Conservation (phyloP, 1,284 basidiomycete genomes). For the Leccinum fuscescens region DNA sequence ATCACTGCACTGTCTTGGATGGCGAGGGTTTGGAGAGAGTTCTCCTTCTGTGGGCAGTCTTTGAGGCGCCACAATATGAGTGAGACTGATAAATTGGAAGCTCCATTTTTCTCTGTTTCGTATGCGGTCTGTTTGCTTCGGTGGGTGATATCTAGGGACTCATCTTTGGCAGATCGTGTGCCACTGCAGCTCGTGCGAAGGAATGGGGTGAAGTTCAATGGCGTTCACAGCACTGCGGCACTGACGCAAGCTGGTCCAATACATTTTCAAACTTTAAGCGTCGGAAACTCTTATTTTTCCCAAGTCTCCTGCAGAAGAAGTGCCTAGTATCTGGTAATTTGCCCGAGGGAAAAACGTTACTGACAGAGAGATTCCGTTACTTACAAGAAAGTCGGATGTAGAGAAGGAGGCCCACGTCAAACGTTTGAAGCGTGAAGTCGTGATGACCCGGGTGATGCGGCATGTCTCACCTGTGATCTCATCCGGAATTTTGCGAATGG, state of each 20-base stretch:
- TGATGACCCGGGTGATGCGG: neutral
- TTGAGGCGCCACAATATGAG: constrained; percentile 7
- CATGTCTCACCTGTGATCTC: constrained; percentile 15
- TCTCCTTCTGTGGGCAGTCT: neutral
- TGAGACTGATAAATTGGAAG: constrained; percentile 8
- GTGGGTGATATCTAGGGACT: neutral
- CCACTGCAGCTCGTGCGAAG: neutral
- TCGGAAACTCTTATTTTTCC: neutral
- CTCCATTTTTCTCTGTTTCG: neutral
- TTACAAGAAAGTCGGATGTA: constrained; percentile 6
- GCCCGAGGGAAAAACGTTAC: neutral
- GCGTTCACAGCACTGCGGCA: constrained; percentile 1
- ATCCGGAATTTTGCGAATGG: neutral
- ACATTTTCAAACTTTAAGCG: constrained; percentile 1
- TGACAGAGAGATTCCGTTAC: neutral
- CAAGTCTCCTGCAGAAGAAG: neutral
- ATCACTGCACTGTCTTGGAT: constrained; percentile 3
- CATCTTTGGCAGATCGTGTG: neutral
- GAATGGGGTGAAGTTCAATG: neutral
- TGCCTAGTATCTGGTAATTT: neutral
- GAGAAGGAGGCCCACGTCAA: neutral
- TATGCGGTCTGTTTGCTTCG: neutral
- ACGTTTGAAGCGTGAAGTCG: neutral
- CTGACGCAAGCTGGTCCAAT: neutral
- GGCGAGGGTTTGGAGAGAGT: neutral